phyloP scores from a whole-genome alignment of 2,329 filamentous ascomycete species.

The Phaeophleospora eucalypticola region DNA sequence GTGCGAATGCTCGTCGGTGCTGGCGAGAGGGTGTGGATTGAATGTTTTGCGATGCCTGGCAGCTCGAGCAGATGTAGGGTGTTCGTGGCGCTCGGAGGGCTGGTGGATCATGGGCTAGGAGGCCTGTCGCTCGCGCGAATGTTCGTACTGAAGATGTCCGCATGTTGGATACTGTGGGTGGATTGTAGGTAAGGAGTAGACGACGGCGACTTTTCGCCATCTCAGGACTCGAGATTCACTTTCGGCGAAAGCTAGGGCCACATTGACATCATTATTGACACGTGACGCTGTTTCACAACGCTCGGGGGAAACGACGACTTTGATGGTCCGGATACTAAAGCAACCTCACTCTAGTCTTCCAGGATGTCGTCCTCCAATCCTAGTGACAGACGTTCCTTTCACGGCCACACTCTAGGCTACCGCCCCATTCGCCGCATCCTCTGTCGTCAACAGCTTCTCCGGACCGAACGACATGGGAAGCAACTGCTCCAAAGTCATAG shows the following conservation, averaged over 20 bases:
- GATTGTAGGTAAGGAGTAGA: not conserved
- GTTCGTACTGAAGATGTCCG: not conserved
- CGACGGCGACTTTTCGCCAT: not conserved
- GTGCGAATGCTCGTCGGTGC: not conserved
- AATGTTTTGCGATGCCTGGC: not conserved
- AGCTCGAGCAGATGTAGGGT: constrained; percentile 1
- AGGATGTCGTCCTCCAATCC: not conserved
- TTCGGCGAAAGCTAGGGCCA: not conserved
- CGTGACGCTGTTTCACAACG: too few relatives aligned
- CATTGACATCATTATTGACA: not conserved
- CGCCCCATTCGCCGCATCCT: constrained; percentile 19
- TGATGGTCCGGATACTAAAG: too few relatives aligned
- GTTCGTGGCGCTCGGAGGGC: not conserved
- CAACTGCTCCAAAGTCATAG: constrained; percentile 63
- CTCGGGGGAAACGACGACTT: too few relatives aligned
- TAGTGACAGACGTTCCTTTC: not conserved
- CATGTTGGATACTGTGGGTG: not conserved
- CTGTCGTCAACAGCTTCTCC: constrained; percentile 39
- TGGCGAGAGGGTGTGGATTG: not conserved
- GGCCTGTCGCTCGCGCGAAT: not conserved
- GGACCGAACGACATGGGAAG: constrained; percentile 54
- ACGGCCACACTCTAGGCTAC: constrained; percentile 2
- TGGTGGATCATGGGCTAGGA: not conserved
- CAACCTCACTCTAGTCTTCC: too few relatives aligned
- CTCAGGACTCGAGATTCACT: not conserved